Conservation (phyloP, 1,284 basidiomycete genomes). For the Naganishia albida region DNA sequence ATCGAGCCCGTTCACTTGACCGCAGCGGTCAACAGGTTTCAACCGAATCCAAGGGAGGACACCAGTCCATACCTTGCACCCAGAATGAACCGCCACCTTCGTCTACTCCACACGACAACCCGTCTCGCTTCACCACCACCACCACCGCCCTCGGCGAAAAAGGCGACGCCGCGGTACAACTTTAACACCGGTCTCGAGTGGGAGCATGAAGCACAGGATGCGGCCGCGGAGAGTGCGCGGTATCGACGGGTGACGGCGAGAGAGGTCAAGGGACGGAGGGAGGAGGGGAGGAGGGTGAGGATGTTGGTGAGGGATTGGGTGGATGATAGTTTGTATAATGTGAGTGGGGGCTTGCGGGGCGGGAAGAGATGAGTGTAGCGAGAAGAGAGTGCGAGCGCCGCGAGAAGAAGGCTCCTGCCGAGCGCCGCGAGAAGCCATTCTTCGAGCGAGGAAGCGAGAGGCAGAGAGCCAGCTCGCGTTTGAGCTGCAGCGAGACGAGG, state of each 20-base stretch:
- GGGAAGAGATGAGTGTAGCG: neutral
- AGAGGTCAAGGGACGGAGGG: conserved; percentile 62
- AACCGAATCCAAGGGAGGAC: too few relatives aligned
- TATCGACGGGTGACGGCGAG: conserved; percentile 74
- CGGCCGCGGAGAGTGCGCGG: conserved; percentile 47
- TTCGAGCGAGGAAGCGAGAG: too few relatives aligned
- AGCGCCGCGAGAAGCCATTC: too few relatives aligned
- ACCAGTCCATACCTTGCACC: neutral
- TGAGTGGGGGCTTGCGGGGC: conserved; percentile 35
- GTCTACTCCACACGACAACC: neutral
- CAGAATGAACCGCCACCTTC: conserved; percentile 1
- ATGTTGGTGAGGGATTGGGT: conserved; percentile 97
- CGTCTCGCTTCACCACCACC: conserved; percentile 1
- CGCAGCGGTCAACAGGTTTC: too few relatives aligned
- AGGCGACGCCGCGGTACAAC: conserved; percentile 41
- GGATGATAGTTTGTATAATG: conserved; percentile 93
- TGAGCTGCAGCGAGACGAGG: too few relatives aligned
- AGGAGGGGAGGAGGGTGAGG: conserved; percentile 77
- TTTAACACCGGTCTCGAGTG: conserved; percentile 51
- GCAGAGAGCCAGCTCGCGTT: too few relatives aligned
- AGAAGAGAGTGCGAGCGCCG: neutral
- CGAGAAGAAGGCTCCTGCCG: neutral
- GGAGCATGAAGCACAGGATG: conserved; percentile 37
- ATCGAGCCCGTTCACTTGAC: too few relatives aligned
- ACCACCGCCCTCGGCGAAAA: neutral